phyloP scores from a whole-genome alignment of 805 yeast species.

The Myxozyma geophila region DNA sequence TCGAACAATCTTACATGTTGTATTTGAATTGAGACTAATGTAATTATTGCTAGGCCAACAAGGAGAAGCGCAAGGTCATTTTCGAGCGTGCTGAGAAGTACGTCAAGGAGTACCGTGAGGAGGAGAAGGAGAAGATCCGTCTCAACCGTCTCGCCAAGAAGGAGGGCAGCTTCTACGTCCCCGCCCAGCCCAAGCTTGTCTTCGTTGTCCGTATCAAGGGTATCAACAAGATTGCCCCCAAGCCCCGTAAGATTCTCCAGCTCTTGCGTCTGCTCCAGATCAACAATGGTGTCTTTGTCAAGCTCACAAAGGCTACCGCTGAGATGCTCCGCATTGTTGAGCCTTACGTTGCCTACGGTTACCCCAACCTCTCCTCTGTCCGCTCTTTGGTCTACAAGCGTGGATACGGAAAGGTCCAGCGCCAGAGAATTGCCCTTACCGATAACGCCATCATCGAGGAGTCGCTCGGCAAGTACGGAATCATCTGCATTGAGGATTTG shows the following conservation, averaged over 20 bases:
- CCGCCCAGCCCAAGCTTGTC: slow-evolving; percentile 70
- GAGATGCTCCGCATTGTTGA: slow-evolving; percentile 78
- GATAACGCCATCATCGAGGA: slow-evolving; percentile 76
- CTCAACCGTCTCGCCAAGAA: slow-evolving; percentile 95
- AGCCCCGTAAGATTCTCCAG: slow-evolving; percentile 82
- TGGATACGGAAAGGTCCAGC: slow-evolving; percentile 81
- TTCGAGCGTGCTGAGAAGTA: slow-evolving; percentile 93
- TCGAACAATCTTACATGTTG: slow-evolving; percentile 12
- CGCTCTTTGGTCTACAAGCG: slow-evolving; percentile 80
- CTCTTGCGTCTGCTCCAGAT: slow-evolving; percentile 77
- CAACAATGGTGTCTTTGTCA: slow-evolving; percentile 79
- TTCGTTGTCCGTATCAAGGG: slow-evolving; percentile 79
- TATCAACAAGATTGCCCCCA: slow-evolving; percentile 78
- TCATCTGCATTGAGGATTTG: slow-evolving; percentile 74
- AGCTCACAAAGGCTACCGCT: slow-evolving; percentile 77
- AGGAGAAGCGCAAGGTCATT: slow-evolving; percentile 62
- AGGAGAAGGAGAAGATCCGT: slow-evolving; percentile 73
- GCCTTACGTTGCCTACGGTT: slow-evolving; percentile 82
- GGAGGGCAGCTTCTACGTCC: slow-evolving; percentile 88
- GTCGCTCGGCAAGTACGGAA: slow-evolving; percentile 73
- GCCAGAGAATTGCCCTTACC: slow-evolving; percentile 72
- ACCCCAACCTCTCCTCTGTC: slow-evolving; percentile 74
- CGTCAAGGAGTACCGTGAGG: slow-evolving; percentile 86
- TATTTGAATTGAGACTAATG: neutral
- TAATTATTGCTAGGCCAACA: slow-evolving; percentile 47